Evolutionary conservation across 2,329 filamentous ascomycete species (phyloP).

Genomic region (Fusarium euwallaceae): DNA sequence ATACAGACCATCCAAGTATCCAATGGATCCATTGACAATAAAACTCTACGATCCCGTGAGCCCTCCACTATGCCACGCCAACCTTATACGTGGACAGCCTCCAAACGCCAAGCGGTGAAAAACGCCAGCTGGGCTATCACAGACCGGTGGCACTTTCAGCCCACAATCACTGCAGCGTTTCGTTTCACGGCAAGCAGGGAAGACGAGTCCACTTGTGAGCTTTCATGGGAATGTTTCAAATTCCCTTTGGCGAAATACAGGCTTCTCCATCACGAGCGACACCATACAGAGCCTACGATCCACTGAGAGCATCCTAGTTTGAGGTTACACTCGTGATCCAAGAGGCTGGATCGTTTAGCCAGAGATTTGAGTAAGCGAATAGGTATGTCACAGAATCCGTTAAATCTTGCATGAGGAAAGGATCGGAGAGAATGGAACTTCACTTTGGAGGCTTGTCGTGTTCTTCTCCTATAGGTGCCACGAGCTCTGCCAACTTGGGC

Average conservation of each 20-base stretch:
- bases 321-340: neutral
- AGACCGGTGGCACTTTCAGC: neutral
- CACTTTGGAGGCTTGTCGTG: neutral
- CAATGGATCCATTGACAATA: neutral
- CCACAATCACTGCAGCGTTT: neutral
- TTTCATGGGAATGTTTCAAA: slow-evolving; percentile 10
- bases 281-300: neutral
- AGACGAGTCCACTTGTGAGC: neutral
- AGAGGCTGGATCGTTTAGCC: neutral
- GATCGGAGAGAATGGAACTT: neutral
- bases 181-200: slow-evolving; percentile 11
- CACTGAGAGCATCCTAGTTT: neutral
- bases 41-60: neutral
- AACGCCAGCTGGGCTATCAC: neutral
- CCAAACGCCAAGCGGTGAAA: neutral
- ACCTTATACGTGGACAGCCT: neutral
- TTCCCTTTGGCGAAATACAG: slow-evolving; percentile 8
- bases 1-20: neutral
- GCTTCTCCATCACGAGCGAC: neutral
- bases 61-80: neutral
- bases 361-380: neutral
- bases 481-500: neutral
- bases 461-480: neutral
- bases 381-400: neutral
- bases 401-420: neutral